Conservation (phyloP, 352 stramenopile species). For the Pythium grandisporangium region DNA sequence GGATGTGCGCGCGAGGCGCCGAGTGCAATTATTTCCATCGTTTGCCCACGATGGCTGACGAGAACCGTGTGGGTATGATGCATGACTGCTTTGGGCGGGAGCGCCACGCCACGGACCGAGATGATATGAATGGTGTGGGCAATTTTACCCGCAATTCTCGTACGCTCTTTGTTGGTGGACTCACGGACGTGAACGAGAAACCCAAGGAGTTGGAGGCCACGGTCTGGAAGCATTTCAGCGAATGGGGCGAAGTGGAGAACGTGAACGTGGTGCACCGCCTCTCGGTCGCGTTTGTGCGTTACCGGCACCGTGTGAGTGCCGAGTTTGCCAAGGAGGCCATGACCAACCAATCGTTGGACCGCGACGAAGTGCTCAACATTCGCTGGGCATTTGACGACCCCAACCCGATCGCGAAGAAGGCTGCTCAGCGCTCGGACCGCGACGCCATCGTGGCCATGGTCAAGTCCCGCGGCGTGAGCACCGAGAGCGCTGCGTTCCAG, state of each 20-base stretch:
- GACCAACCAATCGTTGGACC: slow-evolving; percentile 82
- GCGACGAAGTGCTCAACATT: slow-evolving; percentile 87
- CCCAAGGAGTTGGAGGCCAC: slow-evolving; percentile 46
- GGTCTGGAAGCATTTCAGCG: slow-evolving; percentile 84
- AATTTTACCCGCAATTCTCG: slow-evolving; percentile 88
- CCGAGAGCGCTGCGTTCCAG: slow-evolving; percentile 55
- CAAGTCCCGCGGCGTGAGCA: slow-evolving; percentile 50
- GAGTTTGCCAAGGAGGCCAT: slow-evolving; percentile 88
- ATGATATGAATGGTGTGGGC: slow-evolving; percentile 90
- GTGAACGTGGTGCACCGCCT: slow-evolving; percentile 92
- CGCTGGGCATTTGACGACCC: slow-evolving; percentile 91
- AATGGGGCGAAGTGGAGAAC: slow-evolving; percentile 92
- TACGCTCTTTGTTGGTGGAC: slow-evolving; percentile 87
- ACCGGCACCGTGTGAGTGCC: slow-evolving; percentile 63
- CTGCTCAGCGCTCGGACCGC: slow-evolving; percentile 73
- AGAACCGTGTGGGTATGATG: slow-evolving; percentile 77
- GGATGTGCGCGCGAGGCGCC: slow-evolving; percentile 80
- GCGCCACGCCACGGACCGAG: slow-evolving; percentile 84
- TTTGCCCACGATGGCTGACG: slow-evolving; percentile 66
- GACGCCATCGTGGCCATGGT: slow-evolving; percentile 87
- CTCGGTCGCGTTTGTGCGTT: slow-evolving; percentile 88
- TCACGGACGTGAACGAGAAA: slow-evolving; percentile 51
- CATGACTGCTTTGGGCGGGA: slow-evolving; percentile 91
- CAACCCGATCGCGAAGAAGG: slow-evolving; percentile 89
- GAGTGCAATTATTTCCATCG: slow-evolving; percentile 92